Conservation (phyloP, 352 stramenopile genomes). For the Thalassiosira mediterranea region DNA sequence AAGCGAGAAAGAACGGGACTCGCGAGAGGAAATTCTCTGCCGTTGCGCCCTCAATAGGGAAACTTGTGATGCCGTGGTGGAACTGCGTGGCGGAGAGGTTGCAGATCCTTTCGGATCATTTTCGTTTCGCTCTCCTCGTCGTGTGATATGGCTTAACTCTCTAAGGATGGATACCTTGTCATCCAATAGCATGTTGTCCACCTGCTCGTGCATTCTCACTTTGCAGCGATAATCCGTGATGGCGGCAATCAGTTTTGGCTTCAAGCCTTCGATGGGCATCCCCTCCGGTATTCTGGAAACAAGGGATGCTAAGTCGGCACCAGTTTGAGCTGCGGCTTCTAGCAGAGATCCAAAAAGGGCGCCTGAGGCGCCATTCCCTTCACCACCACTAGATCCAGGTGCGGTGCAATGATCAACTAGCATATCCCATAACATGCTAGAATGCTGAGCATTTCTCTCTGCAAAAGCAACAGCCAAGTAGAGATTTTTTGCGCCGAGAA, state of each 20-base stretch:
- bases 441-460: slow-evolving; percentile 61
- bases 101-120: too few relatives aligned
- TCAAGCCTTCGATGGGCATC: slow-evolving; percentile 79
- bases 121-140: slow-evolving; percentile 49
- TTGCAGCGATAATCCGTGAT: slow-evolving; percentile 79
- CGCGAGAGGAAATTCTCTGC: slow-evolving; percentile 1
- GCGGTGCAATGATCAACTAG: slow-evolving; percentile 67
- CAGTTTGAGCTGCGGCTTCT: slow-evolving; percentile 70
- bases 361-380: slow-evolving; percentile 23
- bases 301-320: slow-evolving; percentile 72
- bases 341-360: slow-evolving; percentile 73
- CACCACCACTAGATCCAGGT: slow-evolving; percentile 7
- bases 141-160: slow-evolving; percentile 68
- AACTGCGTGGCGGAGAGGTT: too few relatives aligned
- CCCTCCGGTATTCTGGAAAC: slow-evolving; percentile 69
- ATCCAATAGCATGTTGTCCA: slow-evolving; percentile 43
- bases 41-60: slow-evolving; percentile 18
- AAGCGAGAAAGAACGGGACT: slow-evolving; percentile 22
- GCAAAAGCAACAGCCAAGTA: slow-evolving; percentile 71
- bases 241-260: slow-evolving; percentile 70
- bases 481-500: slow-evolving; percentile 74
- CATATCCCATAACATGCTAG: slow-evolving; percentile 66
- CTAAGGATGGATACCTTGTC: slow-evolving; percentile 68
- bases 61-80: background rate
- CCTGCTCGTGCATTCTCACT: slow-evolving; percentile 71